phyloP scores from a whole-genome alignment of 768 basidiomycete genomes.

The Leccinum imitatum region DNA sequence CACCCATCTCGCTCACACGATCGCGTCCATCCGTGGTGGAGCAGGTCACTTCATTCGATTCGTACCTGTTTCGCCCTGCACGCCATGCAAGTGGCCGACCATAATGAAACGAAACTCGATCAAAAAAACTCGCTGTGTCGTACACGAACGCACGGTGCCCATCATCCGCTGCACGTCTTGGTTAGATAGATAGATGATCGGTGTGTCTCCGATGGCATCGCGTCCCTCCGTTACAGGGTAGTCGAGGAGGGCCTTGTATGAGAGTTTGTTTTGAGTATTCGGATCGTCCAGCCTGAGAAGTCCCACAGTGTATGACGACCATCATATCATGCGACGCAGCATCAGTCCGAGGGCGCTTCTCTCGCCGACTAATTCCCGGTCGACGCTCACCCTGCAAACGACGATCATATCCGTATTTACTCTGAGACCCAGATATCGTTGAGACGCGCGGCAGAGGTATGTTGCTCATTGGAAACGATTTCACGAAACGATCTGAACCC shows the following conservation, averaged over 20 bases:
- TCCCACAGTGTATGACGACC: background rate
- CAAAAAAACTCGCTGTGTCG: background rate
- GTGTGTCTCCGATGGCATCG: constrained; percentile 3
- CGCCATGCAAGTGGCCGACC: background rate
- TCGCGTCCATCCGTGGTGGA: background rate
- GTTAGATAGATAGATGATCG: background rate
- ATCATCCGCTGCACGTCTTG: background rate
- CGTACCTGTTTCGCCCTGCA: background rate
- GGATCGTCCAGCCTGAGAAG: background rate
- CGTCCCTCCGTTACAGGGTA: constrained; percentile 1
- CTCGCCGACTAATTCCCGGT: background rate
- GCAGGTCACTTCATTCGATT: background rate
- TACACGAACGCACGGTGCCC: background rate
- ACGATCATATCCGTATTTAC: constrained; percentile 7
- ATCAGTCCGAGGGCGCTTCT: background rate
- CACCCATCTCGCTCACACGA: background rate
- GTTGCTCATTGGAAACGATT: background rate
- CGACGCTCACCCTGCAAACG: constrained; percentile 1
- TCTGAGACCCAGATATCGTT: background rate
- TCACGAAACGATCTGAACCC: background rate
- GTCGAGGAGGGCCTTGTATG: background rate
- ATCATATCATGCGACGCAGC: background rate
- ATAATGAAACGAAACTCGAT: constrained; percentile 6
- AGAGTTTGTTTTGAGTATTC: background rate
- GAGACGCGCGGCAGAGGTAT: background rate